These are phyloP conservation scores for Rhizophagus sp. DNA, from an alignment of 192 early-diverging fungal genomes.

Conservation along the genomic window DNA sequence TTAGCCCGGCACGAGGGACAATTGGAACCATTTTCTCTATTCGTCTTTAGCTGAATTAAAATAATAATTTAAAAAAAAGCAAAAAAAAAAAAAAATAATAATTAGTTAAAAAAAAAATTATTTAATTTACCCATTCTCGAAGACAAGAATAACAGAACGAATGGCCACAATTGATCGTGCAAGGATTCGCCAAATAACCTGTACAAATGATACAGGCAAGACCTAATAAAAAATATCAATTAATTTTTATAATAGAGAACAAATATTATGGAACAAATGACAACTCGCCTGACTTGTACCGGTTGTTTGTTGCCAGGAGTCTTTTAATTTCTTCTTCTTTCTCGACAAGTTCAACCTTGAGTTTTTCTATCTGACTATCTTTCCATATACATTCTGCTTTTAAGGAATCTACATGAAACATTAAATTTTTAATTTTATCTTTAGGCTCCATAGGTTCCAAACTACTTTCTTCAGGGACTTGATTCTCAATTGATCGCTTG, in stretches of 20 bases:
- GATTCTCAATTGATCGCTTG: background rate
- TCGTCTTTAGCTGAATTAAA: background rate
- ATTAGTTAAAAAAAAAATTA: too few relatives aligned
- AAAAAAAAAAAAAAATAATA: background rate
- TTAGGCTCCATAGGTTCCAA: background rate
- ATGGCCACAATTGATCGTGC: constrained; percentile 42
- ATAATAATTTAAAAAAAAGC: background rate
- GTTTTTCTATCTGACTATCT: background rate
- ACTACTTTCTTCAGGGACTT: background rate
- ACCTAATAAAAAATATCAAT: background rate
- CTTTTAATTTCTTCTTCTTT: background rate
- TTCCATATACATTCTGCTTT: background rate
- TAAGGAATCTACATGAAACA: background rate
- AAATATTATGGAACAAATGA: background rate
- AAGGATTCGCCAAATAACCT: constrained; percentile 41
- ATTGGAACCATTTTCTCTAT: background rate
- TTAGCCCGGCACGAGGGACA: constrained; percentile 44
- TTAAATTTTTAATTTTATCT: background rate
- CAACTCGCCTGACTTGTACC: background rate
- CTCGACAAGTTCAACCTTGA: background rate
- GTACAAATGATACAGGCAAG: constrained; percentile 42
- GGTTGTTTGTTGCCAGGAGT: background rate
- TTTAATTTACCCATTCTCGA: constrained; percentile 40
- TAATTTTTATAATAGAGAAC: background rate
- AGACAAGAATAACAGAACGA: constrained; percentile 44